These are phyloP conservation scores for Talaromyces sp. DNA, from an alignment of 2,329 filamentous ascomycete species.

Conservation along the genomic window DNA sequence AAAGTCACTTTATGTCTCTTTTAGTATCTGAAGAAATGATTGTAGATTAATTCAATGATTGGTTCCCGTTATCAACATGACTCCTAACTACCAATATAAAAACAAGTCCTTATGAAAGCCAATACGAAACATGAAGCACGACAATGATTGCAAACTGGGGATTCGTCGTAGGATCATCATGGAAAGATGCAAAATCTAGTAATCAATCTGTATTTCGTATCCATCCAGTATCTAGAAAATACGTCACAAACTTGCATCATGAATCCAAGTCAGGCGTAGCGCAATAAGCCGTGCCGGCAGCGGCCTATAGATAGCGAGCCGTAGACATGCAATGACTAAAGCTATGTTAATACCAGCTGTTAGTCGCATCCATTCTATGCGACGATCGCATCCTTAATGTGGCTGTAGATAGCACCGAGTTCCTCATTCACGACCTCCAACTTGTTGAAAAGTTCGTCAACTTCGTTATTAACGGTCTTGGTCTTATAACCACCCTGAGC, in stretches of 20 bases:
- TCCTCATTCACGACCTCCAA: constrained; percentile 42
- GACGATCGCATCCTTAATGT: constrained; percentile 39
- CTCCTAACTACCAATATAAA: constrained; percentile 4
- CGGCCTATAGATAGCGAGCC: background rate
- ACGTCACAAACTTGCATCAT: constrained; percentile 1
- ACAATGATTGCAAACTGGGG: background rate
- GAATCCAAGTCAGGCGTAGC: background rate
- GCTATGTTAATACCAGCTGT: background rate
- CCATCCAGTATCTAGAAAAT: constrained; percentile 5
- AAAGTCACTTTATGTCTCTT: background rate
- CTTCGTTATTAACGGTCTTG: constrained; percentile 38
- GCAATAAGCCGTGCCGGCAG: background rate
- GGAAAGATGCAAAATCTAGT: constrained; percentile 2
- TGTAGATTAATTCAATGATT: constrained; percentile 8
- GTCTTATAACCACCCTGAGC: constrained; percentile 67
- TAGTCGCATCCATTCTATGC: constrained; percentile 33
- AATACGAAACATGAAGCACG: background rate
- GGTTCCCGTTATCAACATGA: background rate
- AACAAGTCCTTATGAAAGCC: background rate
- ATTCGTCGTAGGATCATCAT: background rate
- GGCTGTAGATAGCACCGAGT: constrained; percentile 48
- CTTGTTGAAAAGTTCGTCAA: constrained; percentile 44
- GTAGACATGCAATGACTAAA: constrained; percentile 7
- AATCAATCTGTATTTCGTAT: constrained; percentile 6
- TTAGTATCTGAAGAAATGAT: background rate